A percentile compares a stretch with the other conserved stretches of the same genome.
These are phyloP conservation scores for Podospora conica DNA, from an alignment of 495 filamentous ascomycete genomes.

Conservation along the genomic window DNA sequence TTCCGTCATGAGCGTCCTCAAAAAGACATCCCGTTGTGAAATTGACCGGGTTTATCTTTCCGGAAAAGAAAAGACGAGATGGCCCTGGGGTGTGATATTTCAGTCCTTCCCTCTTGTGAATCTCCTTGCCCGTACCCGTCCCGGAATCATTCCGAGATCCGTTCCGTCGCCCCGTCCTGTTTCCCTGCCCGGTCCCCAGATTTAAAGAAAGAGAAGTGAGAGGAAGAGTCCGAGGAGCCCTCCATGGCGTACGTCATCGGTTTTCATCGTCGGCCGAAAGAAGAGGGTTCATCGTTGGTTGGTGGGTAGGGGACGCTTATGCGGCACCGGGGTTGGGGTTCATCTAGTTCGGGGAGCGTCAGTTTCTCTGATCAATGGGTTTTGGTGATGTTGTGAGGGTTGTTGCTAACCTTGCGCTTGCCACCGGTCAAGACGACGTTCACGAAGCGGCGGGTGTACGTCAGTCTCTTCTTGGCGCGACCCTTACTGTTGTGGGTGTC, in stretches of 20 bases:
- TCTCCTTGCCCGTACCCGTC: not conserved
- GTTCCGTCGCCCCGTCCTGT: not conserved
- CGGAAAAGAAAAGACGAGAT: not conserved
- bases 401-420: slow-evolving; percentile 90
- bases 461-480: slow-evolving; percentile 95
- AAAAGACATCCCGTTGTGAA: not conserved
- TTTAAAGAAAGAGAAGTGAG: not conserved
- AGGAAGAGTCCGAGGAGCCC: not conserved
- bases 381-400: too few species aligned
- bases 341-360: slow-evolving; percentile 31
- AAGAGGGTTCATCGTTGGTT: slow-evolving; percentile 13
- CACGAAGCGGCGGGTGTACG: slow-evolving; percentile 97
- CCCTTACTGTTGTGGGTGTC: slow-evolving; percentile 56
- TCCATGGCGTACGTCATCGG: not conserved
- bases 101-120: not conserved
- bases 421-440: slow-evolving; percentile 98
- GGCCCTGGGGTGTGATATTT: not conserved
- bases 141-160: not conserved
- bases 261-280: slow-evolving; percentile 4
- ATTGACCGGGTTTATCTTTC: not conserved
- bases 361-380: not conserved
- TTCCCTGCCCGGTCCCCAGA: not conserved
- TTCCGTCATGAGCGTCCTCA: not conserved
- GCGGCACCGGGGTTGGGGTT: slow-evolving; percentile 45
- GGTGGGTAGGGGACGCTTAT: slow-evolving; percentile 22